Evolutionary conservation across 2,329 filamentous ascomycete genomes (phyloP), one percentile per base, ranked within the genome.

Genomic region (Escovopsis sp.): DNA sequence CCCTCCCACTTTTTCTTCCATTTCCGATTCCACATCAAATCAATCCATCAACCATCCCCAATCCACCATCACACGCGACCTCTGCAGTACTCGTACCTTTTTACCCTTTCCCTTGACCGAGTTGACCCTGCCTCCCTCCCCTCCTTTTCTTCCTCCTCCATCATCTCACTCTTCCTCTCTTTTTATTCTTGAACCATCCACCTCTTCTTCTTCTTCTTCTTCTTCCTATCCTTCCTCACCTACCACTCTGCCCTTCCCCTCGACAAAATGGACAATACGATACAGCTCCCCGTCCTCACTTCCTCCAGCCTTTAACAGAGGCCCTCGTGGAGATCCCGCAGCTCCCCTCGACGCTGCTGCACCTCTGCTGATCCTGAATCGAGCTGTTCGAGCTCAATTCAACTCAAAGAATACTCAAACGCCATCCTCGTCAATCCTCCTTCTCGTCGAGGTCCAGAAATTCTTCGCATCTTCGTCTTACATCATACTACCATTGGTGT

Each of bases 251-350:
- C 36, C 20, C 20, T 27, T 25, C 15, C 31, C 34, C 35, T 37
- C 35, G 43, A 49, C 49, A 53, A 47, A 45, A 52, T 53, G 51
- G 47, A 46, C 14, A 47, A 43, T 35, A 39, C 42, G 32, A 40
- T 49, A 47, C 50, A 49, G 32, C 47, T 50, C 37, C 39, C 43
- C 39, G 33, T 33, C 42, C 45, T 44, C 47, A 44, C 40, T 24
- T 29, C 15, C 25, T 10, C 25, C 25, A 35, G 34, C 37, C 13
- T 33, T 20, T 29, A 29, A 29, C 27, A 29, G 27, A 29, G 27
- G 27, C 27, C 27, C 27, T 29, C 11, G 27, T 29, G 27, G 27
- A 29, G 27, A 5, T 5, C 7, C 27, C 27, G 27, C 27, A 29
- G 27, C 27, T 29, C 8, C 27, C 27, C 27, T 7, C 15, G 16